Percentiles rank a stretch among this genome's conserved stretches.
These are phyloP conservation scores for Sporormia fimetaria DNA, from an alignment of 495 filamentous ascomycete genomes.

Conservation along the genomic window DNA sequence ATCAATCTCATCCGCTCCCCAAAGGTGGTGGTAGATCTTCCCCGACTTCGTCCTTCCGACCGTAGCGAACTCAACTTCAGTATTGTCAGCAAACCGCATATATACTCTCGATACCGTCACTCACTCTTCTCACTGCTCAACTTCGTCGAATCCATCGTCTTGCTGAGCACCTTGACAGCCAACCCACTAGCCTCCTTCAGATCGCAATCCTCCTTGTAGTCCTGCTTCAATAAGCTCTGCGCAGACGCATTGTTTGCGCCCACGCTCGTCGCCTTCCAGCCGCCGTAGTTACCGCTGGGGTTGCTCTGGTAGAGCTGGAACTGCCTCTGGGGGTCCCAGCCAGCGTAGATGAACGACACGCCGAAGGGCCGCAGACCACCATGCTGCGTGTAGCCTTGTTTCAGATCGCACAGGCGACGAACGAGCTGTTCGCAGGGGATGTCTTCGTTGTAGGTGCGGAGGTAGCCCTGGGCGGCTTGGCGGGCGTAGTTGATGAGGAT, in stretches of 20 bases:
- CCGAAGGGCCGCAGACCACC: conserved; percentile 95
- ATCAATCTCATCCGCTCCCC: conserved; percentile 94
- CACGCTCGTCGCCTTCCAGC: conserved; percentile 97
- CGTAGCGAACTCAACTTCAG: conserved; percentile 89
- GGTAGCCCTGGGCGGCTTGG: conserved; percentile 89
- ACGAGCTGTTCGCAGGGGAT: conserved; percentile 99
- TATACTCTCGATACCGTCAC: conserved; percentile 23
- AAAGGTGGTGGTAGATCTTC: conserved; percentile 94
- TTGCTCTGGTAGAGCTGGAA: conserved; percentile 99
- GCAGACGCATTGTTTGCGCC: conserved; percentile 97
- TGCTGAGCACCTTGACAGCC: conserved; percentile 98
- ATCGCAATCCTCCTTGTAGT: conserved; percentile 96
- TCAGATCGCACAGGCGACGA: conserved; percentile 89
- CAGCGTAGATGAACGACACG: conserved; percentile 98
- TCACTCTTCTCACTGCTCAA: conserved; percentile 97
- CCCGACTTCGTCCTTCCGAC: conserved; percentile 90
- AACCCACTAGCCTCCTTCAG: conserved; percentile 93
- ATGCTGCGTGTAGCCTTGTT: conserved; percentile 99
- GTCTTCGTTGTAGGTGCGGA: conserved; percentile 98
- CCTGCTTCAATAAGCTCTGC: conserved; percentile 95
- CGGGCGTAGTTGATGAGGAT: conserved; percentile 99
- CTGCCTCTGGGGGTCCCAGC: conserved; percentile 85
- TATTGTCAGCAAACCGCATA: conserved; percentile 14
- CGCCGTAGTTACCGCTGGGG: conserved; percentile 97
- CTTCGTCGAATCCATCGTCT: conserved; percentile 99